Base-by-base conservation (phyloP, 768 basidiomycete species). In the Lactarius sp. region DNA sequence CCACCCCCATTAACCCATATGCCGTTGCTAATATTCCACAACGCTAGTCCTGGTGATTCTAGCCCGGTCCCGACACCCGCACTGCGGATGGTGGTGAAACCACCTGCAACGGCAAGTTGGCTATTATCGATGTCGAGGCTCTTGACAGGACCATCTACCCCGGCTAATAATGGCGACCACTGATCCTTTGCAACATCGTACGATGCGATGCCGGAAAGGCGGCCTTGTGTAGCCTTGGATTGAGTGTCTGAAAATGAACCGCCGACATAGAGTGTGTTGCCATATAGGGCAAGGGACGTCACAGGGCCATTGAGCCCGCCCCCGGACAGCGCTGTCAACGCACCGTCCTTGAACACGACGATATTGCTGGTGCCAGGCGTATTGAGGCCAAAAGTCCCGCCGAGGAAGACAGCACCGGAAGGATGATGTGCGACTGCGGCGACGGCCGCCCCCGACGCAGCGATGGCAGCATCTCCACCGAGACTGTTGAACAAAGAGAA, bases 231-330 rank as follows among this genome's bases (percentile, higher is more conserved):
- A 0, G 86, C 83, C 16, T 79, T 75, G 6, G 79, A 76, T 1
- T 73, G 73, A 0, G 92, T 90, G 65, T 90, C 86, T 0, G 79
- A 81, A 77, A 99, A 99, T 0, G 85, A 78, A 0, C 97, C 97
- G n/a, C 93, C 96, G 46, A 95, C 85, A 72, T 82, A 97, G 12
- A 98, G 74, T 20, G 77, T 77, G 69, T 89, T 80, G 12, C 83
- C 85, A 59, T 80, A 75, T 37, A 88, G 69, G n/a, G 81, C 77
- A 46, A 95, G 72, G 0, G 91, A 81, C 9, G 81, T 78, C 9
- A 98, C 92, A 9, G 80, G 74, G 3, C 91, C 95, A 71, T 95
- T 85, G 59, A 98, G 79, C 10, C 97, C 97, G 33, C 81, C 81
- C 13, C 81, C 77, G 0, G 86, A 71, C 18, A 94, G 71, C 0